phyloP scores from a whole-genome alignment of 495 filamentous ascomycete species.

The Trichoderma parareesei region DNA sequence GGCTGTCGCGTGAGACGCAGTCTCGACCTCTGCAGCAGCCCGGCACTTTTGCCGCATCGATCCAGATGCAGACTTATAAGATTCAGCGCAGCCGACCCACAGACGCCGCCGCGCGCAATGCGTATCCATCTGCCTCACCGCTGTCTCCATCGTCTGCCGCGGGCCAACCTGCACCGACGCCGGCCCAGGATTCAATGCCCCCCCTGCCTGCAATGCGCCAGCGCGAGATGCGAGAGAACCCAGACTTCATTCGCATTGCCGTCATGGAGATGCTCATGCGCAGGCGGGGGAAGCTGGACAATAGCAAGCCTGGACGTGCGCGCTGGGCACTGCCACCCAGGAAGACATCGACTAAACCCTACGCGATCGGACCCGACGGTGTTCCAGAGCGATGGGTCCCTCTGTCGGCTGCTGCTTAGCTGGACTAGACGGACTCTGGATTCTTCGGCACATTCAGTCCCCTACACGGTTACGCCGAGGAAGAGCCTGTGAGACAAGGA shows the following conservation, averaged over 20 bases:
- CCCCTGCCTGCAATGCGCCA: constrained; percentile 50
- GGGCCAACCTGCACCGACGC: constrained; percentile 24
- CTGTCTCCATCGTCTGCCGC: constrained; percentile 27
- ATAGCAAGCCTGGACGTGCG: constrained; percentile 73
- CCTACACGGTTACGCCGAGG: not conserved
- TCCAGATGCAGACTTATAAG: constrained; percentile 82
- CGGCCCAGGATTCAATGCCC: constrained; percentile 10
- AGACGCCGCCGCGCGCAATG: constrained; percentile 17
- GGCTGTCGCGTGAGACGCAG: constrained; percentile 59
- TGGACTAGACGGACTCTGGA: not conserved
- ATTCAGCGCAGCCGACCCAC: constrained; percentile 34
- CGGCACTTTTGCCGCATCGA: constrained; percentile 59
- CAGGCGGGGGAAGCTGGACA: constrained; percentile 78
- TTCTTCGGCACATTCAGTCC: not conserved
- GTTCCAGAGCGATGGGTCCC: constrained; percentile 42
- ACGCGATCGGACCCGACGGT: constrained; percentile 42
- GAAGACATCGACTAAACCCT: constrained; percentile 46
- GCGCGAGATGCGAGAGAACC: constrained; percentile 86
- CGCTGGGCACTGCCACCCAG: constrained; percentile 83
- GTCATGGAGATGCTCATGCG: constrained; percentile 98
- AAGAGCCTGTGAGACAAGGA: not conserved
- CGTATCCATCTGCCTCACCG: constrained; percentile 25
- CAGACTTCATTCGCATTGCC: constrained; percentile 86
- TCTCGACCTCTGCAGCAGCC: constrained; percentile 23
- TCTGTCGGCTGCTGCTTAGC: not conserved